Percentiles rank a stretch among this genome's conserved stretches.
These are phyloP conservation scores for Nicotiana paniculata DNA, from an alignment of 257 asterid species.

Conservation along the genomic window DNA sequence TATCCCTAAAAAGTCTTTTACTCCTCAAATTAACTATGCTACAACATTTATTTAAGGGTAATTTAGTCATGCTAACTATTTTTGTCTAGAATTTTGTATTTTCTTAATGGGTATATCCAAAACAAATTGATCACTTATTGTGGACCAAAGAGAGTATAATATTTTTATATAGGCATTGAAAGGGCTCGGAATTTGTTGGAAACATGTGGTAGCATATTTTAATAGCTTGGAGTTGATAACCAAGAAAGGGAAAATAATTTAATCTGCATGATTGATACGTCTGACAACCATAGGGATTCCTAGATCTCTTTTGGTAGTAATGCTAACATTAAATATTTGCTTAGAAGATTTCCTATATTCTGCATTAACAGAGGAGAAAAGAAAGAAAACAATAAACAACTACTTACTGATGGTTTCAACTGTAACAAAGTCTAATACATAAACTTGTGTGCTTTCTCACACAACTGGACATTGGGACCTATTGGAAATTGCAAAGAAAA, in stretches of 20 bases:
- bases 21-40: no score
- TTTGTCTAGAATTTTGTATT: no score
- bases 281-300: slow-evolving; percentile 22
- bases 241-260: slow-evolving; percentile 4
- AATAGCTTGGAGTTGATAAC: neutral
- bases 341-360: slow-evolving; percentile 11
- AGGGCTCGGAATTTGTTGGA: neutral
- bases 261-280: slow-evolving; percentile 27
- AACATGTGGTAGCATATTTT: slow-evolving; percentile 2
- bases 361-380: neutral
- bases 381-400: neutral
- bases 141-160: neutral
- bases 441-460: neutral
- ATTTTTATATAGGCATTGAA: neutral
- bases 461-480: slow-evolving; percentile 22
- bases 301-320: slow-evolving; percentile 15
- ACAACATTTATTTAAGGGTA: no score
- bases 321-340: slow-evolving; percentile 9
- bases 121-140: no score
- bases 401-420: neutral
- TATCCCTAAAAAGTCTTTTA: no score
- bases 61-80: no score
- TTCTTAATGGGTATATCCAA: no score
- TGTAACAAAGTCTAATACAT: neutral
- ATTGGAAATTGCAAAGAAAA: slow-evolving; percentile 28